A percentile compares a stretch with the other conserved stretches of the same genome.
Conservation (phyloP, 2,329 filamentous ascomycete genomes). For the Fulvia fulva region DNA sequence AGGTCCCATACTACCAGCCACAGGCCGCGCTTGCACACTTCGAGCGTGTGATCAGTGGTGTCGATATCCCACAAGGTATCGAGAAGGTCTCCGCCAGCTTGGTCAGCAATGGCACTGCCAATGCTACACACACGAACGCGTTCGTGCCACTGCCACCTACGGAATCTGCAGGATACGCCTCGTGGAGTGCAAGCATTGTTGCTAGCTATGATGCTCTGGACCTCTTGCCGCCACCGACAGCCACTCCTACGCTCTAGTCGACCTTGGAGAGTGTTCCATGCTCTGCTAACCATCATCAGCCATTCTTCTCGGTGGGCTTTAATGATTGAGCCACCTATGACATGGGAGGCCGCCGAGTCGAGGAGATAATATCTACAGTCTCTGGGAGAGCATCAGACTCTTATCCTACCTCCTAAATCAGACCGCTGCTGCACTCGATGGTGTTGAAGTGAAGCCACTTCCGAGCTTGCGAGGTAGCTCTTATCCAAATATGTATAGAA, state of each 20-base stretch:
- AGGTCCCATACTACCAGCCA: slow-evolving; percentile 41
- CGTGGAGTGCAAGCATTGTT: slow-evolving; percentile 11
- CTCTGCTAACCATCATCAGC: too few relatives aligned
- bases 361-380: too few relatives aligned
- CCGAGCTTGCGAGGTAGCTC: too few relatives aligned
- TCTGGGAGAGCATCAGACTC: too few relatives aligned
- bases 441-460: too few relatives aligned
- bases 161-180: background rate
- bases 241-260: background rate
- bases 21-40: slow-evolving; percentile 33
- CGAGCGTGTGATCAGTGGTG: slow-evolving; percentile 31
- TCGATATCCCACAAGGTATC: slow-evolving; percentile 36
- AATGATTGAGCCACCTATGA: too few relatives aligned
- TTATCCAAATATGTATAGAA: background rate
- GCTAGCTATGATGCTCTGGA: slow-evolving; percentile 11
- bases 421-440: too few relatives aligned
- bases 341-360: too few relatives aligned
- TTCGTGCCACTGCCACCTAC: slow-evolving; percentile 36
- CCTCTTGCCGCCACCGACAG: slow-evolving; percentile 5
- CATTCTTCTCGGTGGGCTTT: too few relatives aligned
- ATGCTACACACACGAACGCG: slow-evolving; percentile 39
- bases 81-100: slow-evolving; percentile 34
- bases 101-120: slow-evolving; percentile 32
- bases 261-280: background rate
- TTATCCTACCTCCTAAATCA: too few relatives aligned